Percentiles rank a stretch among this genome's conserved stretches.
These are phyloP conservation scores for Fusarium pininemorale DNA, from an alignment of 2,329 filamentous ascomycete genomes.

Conservation along the genomic window DNA sequence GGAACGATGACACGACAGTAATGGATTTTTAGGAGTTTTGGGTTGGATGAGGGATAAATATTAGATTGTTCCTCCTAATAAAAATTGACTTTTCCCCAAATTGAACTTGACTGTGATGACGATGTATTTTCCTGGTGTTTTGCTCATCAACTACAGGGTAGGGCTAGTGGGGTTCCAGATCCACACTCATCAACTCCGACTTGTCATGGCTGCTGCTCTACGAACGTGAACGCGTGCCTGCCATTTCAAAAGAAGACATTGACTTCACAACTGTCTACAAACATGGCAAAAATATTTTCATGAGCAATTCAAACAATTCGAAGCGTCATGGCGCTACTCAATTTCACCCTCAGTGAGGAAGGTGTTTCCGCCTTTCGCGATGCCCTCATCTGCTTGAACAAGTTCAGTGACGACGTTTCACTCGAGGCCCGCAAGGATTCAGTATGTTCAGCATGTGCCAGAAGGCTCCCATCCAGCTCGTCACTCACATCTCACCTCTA, in stretches of 20 bases:
- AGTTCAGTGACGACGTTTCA: constrained; percentile 82
- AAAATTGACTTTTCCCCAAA: background rate
- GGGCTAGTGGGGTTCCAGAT: background rate
- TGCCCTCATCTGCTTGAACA: constrained; percentile 76
- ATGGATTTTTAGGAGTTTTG: constrained; percentile 21
- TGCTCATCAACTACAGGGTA: constrained; percentile 16
- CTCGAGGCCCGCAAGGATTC: constrained; percentile 76
- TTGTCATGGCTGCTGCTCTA: background rate
- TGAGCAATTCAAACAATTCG: background rate
- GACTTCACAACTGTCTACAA: background rate
- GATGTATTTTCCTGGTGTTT: background rate
- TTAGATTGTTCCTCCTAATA: constrained; percentile 10
- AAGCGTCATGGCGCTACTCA: constrained; percentile 66
- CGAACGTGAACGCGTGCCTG: background rate
- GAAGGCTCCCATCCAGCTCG: no score
- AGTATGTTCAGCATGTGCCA: constrained; percentile 51
- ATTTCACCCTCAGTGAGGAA: constrained; percentile 78
- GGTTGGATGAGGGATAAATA: background rate
- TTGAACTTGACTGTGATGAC: background rate
- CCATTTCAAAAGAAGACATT: background rate
- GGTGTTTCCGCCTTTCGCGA: constrained; percentile 77
- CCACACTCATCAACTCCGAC: background rate
- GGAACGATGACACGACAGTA: constrained; percentile 18
- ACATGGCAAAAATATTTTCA: background rate
- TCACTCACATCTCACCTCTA: constrained; percentile 44